Evolutionary conservation across 345 rosid species (phyloP).

Genomic region (Populus deltoides): DNA sequence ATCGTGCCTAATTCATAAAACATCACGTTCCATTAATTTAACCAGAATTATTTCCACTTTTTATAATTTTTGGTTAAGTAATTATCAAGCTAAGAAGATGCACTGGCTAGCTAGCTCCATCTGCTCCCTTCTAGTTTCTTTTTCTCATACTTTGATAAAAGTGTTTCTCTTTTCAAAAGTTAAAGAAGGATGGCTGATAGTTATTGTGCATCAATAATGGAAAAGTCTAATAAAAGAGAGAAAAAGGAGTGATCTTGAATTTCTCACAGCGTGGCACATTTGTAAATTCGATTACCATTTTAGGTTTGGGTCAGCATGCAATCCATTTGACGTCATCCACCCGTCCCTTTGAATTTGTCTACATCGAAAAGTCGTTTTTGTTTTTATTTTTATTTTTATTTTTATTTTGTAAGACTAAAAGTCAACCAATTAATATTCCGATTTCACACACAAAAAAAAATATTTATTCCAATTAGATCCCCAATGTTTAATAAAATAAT

Average conservation of each 20-base stretch:
- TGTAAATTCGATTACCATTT: neutral
- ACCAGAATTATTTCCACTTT: too few species aligned
- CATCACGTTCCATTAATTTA: too few species aligned
- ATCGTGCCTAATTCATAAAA: too few species aligned
- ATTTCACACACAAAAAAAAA: neutral
- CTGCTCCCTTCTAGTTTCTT: neutral
- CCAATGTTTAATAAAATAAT: too few species aligned
- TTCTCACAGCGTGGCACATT: neutral
- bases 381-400: too few species aligned
- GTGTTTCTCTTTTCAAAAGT: neutral
- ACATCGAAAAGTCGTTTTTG: too few species aligned
- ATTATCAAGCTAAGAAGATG: too few species aligned
- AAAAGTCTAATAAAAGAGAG: neutral
- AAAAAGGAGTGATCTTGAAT: neutral
- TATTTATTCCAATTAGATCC: neutral
- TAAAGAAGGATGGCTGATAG: neutral
- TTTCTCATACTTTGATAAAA: too few species aligned
- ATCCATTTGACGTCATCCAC: constrained; percentile 24
- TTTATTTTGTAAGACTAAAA: neutral
- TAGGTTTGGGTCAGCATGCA: constrained; percentile 19
- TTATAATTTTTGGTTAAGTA: too few species aligned
- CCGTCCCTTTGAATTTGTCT: too few species aligned
- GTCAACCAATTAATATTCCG: neutral
- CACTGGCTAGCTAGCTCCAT: neutral
- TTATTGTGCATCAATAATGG: too few species aligned